A percentile compares a stretch with the other conserved stretches of the same genome.
These are phyloP conservation scores for Ilex paraguariensis DNA, from an alignment of 305 asterid genomes.

Conservation along the genomic window DNA sequence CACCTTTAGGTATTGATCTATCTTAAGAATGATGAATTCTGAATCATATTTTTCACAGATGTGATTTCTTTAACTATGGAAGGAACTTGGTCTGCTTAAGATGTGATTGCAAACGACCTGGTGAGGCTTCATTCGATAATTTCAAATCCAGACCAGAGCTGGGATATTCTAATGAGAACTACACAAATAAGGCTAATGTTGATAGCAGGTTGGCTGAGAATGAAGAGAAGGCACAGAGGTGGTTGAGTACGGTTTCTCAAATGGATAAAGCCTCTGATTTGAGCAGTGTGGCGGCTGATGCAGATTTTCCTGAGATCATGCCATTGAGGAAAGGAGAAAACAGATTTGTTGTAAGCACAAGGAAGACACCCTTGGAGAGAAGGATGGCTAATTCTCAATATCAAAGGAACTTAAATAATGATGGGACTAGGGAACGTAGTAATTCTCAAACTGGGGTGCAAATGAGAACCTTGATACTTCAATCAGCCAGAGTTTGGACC, in stretches of 20 bases:
- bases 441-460: conserved; percentile 14
- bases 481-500: conserved; percentile 26
- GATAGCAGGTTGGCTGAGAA: conserved; percentile 27
- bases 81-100: conserved; percentile 70
- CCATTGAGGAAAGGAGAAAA: conserved; percentile 32
- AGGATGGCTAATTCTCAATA: conserved; percentile 18
- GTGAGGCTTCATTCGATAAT: conserved; percentile 31
- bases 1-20: not conserved
- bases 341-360: conserved; percentile 26
- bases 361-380: conserved; percentile 35
- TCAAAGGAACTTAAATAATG: conserved; percentile 7
- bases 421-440: conserved; percentile 14
- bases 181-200: conserved; percentile 14
- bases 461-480: conserved; percentile 17
- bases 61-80: conserved; percentile 78
- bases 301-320: conserved; percentile 33
- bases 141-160: conserved; percentile 24
- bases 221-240: conserved; percentile 30
- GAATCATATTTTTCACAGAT: conserved; percentile 30
- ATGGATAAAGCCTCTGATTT: conserved; percentile 22
- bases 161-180: conserved; percentile 15
- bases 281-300: conserved; percentile 24
- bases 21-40: no score
- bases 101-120: conserved; percentile 69
- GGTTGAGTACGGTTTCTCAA: conserved; percentile 33